These are phyloP conservation scores for Zymoseptoria tritici DNA, from an alignment of 2,329 filamentous ascomycete species.

Conservation along the genomic window DNA sequence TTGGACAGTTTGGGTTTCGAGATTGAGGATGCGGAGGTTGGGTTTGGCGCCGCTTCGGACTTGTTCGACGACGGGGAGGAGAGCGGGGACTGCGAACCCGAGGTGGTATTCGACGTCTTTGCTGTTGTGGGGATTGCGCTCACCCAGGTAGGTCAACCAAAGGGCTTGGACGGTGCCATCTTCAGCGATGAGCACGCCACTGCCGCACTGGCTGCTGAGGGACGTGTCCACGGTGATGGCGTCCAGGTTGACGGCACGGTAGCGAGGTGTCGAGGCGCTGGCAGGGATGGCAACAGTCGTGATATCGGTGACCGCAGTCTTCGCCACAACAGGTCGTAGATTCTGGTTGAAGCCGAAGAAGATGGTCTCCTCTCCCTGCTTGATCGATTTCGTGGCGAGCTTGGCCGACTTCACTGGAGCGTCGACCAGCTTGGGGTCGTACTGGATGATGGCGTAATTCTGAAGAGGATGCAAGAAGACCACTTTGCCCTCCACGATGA, in stretches of 20 bases:
- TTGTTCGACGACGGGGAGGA: conserved; percentile 80
- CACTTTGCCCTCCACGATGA: conserved; percentile 88
- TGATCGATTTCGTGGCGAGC: conserved; percentile 72
- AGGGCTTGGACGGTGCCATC: conserved; percentile 90
- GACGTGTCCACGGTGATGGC: conserved; percentile 95
- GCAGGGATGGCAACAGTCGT: conserved; percentile 94
- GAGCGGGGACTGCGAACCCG: conserved; percentile 77
- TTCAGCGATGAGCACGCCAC: conserved; percentile 80
- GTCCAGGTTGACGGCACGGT: conserved; percentile 90
- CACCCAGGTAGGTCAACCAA: conserved; percentile 94
- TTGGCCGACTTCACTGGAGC: conserved; percentile 86
- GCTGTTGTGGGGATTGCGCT: conserved; percentile 67
- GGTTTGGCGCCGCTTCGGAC: conserved; percentile 75
- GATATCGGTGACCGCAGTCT: conserved; percentile 93
- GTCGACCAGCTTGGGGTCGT: conserved; percentile 87
- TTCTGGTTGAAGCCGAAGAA: conserved; percentile 99
- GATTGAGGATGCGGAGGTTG: conserved; percentile 79
- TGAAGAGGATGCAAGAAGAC: conserved; percentile 94
- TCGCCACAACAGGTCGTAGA: conserved; percentile 82
- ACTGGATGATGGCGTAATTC: conserved; percentile 93
- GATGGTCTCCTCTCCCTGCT: conserved; percentile 87
- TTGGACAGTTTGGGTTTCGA: conserved; percentile 89
- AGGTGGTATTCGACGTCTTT: conserved; percentile 96
- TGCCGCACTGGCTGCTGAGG: conserved; percentile 83
- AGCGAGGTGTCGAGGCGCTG: conserved; percentile 82